These are phyloP conservation scores for Desmodesmus armatus DNA, from an alignment of 139 green algal genomes.

Conservation along the genomic window DNA sequence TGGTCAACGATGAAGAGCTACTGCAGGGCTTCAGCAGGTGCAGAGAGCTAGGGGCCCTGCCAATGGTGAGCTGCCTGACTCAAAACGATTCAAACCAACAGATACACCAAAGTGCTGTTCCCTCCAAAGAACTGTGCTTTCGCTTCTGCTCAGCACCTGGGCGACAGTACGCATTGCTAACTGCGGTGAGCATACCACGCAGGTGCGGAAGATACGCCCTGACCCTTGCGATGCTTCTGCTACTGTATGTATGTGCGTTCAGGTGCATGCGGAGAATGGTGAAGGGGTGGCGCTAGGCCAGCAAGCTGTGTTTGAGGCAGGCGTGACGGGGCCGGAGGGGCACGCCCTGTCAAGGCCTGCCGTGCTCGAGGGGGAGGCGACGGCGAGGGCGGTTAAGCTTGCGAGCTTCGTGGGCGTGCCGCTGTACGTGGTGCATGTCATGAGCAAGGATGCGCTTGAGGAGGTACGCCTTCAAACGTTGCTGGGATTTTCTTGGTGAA, in stretches of 20 bases:
- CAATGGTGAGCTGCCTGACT: conserved; percentile 65
- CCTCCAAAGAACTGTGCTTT: no score
- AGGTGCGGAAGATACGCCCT: not conserved
- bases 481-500: no score
- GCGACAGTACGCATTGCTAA: not conserved
- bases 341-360: conserved; percentile 88
- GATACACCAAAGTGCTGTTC: no score
- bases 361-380: conserved; percentile 92
- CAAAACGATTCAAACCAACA: not conserved
- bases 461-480: conserved; percentile 80
- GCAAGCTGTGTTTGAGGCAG: conserved; percentile 65
- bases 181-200: not conserved
- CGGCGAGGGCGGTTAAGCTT: conserved; percentile 85
- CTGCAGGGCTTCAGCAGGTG: conserved; percentile 84
- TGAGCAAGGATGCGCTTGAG: conserved; percentile 87
- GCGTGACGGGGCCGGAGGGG: conserved; percentile 89
- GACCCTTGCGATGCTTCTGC: not conserved
- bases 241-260: not conserved
- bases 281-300: conserved; percentile 88
- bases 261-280: conserved; percentile 94
- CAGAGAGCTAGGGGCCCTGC: conserved; percentile 89
- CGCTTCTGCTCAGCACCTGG: not conserved
- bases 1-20: conserved; percentile 86
- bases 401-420: conserved; percentile 83
- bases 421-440: conserved; percentile 99